Base-by-base conservation (phyloP, 2,329 filamentous ascomycete species). In the Aphanoascus verrucosus region DNA sequence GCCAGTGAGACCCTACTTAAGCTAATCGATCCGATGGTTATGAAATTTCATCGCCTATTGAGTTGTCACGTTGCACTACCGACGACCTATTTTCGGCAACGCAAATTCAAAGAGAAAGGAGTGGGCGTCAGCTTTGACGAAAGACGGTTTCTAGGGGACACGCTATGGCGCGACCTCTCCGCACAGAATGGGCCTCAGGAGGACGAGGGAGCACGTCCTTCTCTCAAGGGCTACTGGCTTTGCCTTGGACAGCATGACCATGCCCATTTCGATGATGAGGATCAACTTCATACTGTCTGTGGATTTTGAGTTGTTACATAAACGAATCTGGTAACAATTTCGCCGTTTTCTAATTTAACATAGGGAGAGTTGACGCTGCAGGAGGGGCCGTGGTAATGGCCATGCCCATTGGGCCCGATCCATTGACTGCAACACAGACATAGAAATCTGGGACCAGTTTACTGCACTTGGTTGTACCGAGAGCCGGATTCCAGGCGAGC, bases 401-500 rank as follows among this genome's bases (percentile, higher is more conserved):
- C 20, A n/a, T 28, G 8, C 19, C 19, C 42, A 4, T 11, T 7
- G 9, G 9, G 20, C 20, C 19, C n/a, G 5, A 8, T 5, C 28
- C 12, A 38, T 38, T 15, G 14, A 52, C 40, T 20, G 7, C 52
- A 12, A 54, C 52, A 17, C 52, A 54, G 19, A 54, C 52, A 50
- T 54, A 49, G 34, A 50, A 49, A 31, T 50, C 32, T 2, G 31
- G 46, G 5, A 37, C 14, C 6, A 54, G 28, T 31, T 54, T 43
- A 45, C 37, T 28, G 17, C 52, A 54, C 14, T 2, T 45, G 11
- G 20, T 37, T 35, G 19, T 34, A 2, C 49, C 53, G 14, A 52
- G 23, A 2, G 47, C 34, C 14, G 53, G 53, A 42, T 55, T 55
- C 53, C 53, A 55, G 8, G 19, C 31, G 14, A 57, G 20, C 9